Evolutionary conservation across 768 basidiomycete genomes (phyloP).

Genomic region (Tylopilus intermedius): DNA sequence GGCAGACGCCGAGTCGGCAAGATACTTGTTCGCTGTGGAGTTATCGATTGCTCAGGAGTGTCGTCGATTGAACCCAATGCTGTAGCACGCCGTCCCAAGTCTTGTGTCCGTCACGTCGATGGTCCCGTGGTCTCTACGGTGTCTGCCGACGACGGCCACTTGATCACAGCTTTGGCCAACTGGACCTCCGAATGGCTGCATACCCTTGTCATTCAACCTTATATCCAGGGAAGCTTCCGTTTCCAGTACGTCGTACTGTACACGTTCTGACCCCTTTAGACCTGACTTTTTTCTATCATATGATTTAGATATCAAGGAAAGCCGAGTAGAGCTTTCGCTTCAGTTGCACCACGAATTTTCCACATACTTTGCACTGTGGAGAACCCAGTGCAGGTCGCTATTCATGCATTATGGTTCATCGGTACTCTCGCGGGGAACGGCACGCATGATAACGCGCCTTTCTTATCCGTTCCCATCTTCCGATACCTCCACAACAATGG

Average conservation of each 20-base stretch:
- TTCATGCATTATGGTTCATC: conserved; percentile 34
- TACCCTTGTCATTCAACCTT: conserved; percentile 21
- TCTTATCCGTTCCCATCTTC: conserved; percentile 28
- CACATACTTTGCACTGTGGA: conserved; percentile 17
- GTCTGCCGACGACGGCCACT: background rate
- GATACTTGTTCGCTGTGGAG: conserved; percentile 20
- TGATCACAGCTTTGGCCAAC: conserved; percentile 15
- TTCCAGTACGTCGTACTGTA: conserved; percentile 19
- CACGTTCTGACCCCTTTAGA: background rate
- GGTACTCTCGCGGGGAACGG: conserved; percentile 19
- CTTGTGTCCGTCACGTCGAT: background rate
- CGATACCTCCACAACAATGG: conserved; percentile 29
- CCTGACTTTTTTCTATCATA: background rate
- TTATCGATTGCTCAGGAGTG: conserved; percentile 8
- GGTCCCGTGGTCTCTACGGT: background rate
- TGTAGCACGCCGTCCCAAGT: background rate
- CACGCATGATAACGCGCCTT: conserved; percentile 14
- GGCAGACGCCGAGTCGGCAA: conserved; percentile 18
- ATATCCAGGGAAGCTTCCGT: conserved; percentile 11
- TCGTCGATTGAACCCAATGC: background rate
- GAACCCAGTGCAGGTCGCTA: conserved; percentile 26
- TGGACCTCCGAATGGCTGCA: conserved; percentile 28
- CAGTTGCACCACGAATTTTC: conserved; percentile 18
- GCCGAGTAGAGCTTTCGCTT: conserved; percentile 3
- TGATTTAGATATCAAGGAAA: conserved; percentile 16